phyloP scores from a whole-genome alignment of 805 yeast species.

The Myxozyma mucilagina region DNA sequence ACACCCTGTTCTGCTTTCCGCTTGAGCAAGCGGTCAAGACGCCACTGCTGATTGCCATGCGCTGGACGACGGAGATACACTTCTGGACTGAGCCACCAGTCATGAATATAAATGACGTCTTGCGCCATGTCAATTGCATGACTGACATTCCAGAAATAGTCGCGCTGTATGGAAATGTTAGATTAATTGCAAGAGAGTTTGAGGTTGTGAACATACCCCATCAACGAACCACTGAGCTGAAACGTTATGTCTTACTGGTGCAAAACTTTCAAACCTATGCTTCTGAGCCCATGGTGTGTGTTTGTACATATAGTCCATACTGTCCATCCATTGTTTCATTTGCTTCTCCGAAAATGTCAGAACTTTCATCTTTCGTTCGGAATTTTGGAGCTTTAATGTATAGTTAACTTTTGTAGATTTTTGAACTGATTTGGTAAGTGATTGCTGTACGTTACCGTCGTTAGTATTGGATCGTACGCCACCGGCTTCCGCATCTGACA shows the following conservation, averaged over 20 bases:
- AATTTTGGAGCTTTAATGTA: constrained; percentile 54
- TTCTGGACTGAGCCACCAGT: constrained; percentile 99
- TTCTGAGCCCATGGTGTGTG: constrained; percentile 69
- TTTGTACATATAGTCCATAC: constrained; percentile 67
- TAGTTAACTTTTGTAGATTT: constrained; percentile 33
- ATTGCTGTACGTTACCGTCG: constrained; percentile 2
- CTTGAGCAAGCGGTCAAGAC: constrained; percentile 83
- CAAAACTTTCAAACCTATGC: constrained; percentile 84
- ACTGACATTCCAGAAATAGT: constrained; percentile 93
- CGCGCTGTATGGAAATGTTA: constrained; percentile 49
- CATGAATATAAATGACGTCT: constrained; percentile 91
- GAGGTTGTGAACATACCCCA: constrained; percentile 44
- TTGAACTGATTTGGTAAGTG: constrained; percentile 18
- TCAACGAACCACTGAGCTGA: constrained; percentile 98
- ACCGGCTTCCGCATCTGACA: constrained; percentile 11
- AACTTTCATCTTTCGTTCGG: constrained; percentile 75
- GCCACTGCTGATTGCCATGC: constrained; percentile 89
- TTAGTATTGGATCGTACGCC: constrained; percentile 12
- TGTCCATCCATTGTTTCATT: constrained; percentile 70
- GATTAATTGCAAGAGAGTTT: background rate
- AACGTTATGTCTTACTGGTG: constrained; percentile 82
- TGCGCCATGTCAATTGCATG: constrained; percentile 90
- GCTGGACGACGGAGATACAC: constrained; percentile 90
- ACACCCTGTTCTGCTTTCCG: constrained; percentile 94
- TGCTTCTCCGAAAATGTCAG: constrained; percentile 66